A percentile compares a stretch with the other conserved stretches of the same genome.
phyloP scores from a whole-genome alignment of 805 yeast species.

The Wickerhamiella slavikovae region DNA sequence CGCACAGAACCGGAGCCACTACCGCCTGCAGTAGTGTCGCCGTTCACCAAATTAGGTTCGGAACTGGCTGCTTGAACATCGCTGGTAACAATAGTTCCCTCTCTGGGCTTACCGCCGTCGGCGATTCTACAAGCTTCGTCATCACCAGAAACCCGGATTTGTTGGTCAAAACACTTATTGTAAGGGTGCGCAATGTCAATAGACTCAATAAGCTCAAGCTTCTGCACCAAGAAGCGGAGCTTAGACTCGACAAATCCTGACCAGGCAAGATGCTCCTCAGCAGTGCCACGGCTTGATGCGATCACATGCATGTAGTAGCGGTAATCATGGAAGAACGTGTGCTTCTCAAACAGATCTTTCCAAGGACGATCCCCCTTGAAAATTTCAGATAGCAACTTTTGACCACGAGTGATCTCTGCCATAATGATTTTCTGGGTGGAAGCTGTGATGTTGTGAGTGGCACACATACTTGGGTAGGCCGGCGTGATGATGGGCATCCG shows the following conservation, averaged over 20 bases:
- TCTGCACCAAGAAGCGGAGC: constrained; percentile 59
- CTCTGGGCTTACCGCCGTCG: constrained; percentile 36
- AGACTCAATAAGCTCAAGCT: constrained; percentile 58
- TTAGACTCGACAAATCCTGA: constrained; percentile 85
- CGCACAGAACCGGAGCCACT: constrained; percentile 23
- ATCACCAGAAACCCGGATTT: constrained; percentile 27
- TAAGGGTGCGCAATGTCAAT: constrained; percentile 78
- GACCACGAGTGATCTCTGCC: constrained; percentile 62
- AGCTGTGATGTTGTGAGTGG: constrained; percentile 83
- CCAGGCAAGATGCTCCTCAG: constrained; percentile 79
- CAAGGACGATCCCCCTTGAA: constrained; percentile 41
- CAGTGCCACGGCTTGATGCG: constrained; percentile 49
- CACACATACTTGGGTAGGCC: constrained; percentile 97
- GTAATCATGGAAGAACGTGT: constrained; percentile 63
- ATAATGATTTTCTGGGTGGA: constrained; percentile 73
- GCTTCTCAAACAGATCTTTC: constrained; percentile 58
- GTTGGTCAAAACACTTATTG: constrained; percentile 48
- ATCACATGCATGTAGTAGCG: constrained; percentile 72
- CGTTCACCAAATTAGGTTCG: constrained; percentile 6
- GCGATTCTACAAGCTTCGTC: constrained; percentile 39
- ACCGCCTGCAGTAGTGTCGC: constrained; percentile 11
- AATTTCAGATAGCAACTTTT: constrained; percentile 48
- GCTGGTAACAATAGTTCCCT: constrained; percentile 18
- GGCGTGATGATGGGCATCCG: constrained; percentile 97
- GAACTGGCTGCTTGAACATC: constrained; percentile 9